A percentile compares a stretch with the other conserved stretches of the same genome.
Evolutionary conservation across 1,284 basidiomycete species (phyloP).

Genomic region (Cystobasidium sp.): DNA sequence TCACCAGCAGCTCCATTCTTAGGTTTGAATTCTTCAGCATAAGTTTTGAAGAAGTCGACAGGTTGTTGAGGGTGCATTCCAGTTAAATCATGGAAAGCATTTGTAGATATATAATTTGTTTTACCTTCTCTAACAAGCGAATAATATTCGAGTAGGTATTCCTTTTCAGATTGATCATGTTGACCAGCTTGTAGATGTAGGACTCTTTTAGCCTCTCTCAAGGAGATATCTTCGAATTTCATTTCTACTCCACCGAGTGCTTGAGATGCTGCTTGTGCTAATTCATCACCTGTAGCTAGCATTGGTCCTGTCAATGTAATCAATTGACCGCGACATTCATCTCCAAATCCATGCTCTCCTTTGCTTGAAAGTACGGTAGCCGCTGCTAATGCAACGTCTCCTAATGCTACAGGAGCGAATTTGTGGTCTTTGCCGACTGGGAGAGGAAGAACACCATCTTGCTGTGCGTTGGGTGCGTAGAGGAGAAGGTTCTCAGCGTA

Average conservation of each 20-base stretch:
- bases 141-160: constrained; percentile 34
- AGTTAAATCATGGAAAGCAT: constrained; percentile 29
- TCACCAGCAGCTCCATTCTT: not conserved
- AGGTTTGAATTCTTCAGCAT: constrained; percentile 30
- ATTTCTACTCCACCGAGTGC: constrained; percentile 37
- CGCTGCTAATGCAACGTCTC: constrained; percentile 43
- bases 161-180: constrained; percentile 55
- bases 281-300: constrained; percentile 44
- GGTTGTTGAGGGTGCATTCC: constrained; percentile 24
- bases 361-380: constrained; percentile 43
- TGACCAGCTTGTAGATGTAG: constrained; percentile 52
- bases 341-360: constrained; percentile 46
- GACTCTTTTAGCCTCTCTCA: constrained; percentile 28
- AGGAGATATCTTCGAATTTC: constrained; percentile 35
- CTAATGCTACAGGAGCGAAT: constrained; percentile 43
- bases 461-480: constrained; percentile 45
- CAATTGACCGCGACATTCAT: constrained; percentile 45
- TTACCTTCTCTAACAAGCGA: constrained; percentile 27
- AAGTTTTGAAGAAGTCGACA: constrained; percentile 31
- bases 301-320: constrained; percentile 46
- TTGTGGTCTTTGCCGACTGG: constrained; percentile 48
- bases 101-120: constrained; percentile 26
- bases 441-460: constrained; percentile 46
- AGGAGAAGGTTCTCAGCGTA: constrained; percentile 48
- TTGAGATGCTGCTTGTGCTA: constrained; percentile 47